Evolutionary conservation across 2,329 filamentous ascomycete species (phyloP).

Genomic region (Fusarium nematophilum): DNA sequence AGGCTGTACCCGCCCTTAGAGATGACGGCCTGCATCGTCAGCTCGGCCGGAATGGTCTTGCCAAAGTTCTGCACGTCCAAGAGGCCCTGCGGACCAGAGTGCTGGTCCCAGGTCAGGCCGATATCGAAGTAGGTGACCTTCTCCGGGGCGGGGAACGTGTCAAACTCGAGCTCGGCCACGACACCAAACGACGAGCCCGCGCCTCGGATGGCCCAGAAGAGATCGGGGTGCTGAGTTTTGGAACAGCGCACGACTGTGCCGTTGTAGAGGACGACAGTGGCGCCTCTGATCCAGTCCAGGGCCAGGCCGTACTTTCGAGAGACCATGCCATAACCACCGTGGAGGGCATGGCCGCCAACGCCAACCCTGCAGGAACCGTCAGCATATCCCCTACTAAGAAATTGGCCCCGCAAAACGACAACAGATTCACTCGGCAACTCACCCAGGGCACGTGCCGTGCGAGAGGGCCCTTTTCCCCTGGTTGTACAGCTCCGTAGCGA

Average conservation of each 20-base stretch:
- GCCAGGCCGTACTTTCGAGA: constrained; percentile 45
- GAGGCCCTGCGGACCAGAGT: constrained; percentile 34
- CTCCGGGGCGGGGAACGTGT: constrained; percentile 39
- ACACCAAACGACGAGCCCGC: constrained; percentile 49
- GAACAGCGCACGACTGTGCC: constrained; percentile 44
- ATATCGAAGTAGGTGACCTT: constrained; percentile 40
- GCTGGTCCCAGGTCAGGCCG: constrained; percentile 34
- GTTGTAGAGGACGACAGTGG: constrained; percentile 45
- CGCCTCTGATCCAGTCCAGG: constrained; percentile 45
- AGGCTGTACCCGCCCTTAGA: constrained; percentile 35
- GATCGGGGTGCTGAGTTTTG: constrained; percentile 35
- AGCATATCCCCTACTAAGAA: neutral
- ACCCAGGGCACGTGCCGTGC: constrained; percentile 65
- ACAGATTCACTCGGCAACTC: constrained; percentile 33
- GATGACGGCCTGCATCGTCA: constrained; percentile 44
- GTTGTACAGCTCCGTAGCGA: constrained; percentile 54
- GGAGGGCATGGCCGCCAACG: constrained; percentile 45
- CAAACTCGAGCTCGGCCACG: constrained; percentile 46
- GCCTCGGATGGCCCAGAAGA: constrained; percentile 47
- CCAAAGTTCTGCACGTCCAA: constrained; percentile 45
- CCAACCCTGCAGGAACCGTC: constrained; percentile 38
- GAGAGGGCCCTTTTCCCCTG: constrained; percentile 57
- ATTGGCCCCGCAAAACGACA: no score
- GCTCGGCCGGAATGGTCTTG: constrained; percentile 41
- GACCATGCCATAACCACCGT: constrained; percentile 49